Base-by-base conservation (phyloP, 192 early-diverging fungal genomes). In the Rhizoclosmatium globosum region DNA sequence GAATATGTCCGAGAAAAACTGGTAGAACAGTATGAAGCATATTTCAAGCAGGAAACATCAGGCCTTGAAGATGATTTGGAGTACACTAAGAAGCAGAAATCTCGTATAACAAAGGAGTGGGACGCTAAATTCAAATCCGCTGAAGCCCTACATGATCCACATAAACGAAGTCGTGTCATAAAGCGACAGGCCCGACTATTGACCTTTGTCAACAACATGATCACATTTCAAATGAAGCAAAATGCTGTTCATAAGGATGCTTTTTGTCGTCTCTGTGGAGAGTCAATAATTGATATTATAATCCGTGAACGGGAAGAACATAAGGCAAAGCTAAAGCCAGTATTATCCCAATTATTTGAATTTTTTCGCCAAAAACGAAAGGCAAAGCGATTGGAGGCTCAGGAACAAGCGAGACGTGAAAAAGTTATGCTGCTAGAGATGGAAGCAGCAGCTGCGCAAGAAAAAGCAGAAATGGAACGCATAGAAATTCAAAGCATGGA, bases 21-120 rank as follows among this genome's bases (percentile, higher is more conserved):
- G 2, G 42, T 19, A 39, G 59, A 48, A 13, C 41, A 79, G 39
- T 79, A 58, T 43, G 69, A 79, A 44, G 17, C 38, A 58, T 64
- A 42, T 38, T 41, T 71, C 11, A 11, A 71, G 41, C 38, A 60
- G 39, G 19, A 6, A 3, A 45, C 42, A 13, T 4, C 19, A 11
- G 23, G 9, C 3, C 17, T 64, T 9, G 59, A 72, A 39, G 44
- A 46, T 7, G 70, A 79, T 11, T 61, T 73, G 45, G 17, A 23
- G 11, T 13, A 65, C 4, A 15, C 50, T 7, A 48, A 64, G 41
- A 21, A 45, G 1, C 19, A 4, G 7, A 15, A 48, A 43, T 45
- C 43, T 15, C 31, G 47, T 23, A 65, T 53, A 4, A 65, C 62
- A 19, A 60, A 42, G 4, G 78, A 74, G 11, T 79, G 78, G 78